Conservation (phyloP, 805 yeast genomes). For the Zygoascus flipseniorum region DNA sequence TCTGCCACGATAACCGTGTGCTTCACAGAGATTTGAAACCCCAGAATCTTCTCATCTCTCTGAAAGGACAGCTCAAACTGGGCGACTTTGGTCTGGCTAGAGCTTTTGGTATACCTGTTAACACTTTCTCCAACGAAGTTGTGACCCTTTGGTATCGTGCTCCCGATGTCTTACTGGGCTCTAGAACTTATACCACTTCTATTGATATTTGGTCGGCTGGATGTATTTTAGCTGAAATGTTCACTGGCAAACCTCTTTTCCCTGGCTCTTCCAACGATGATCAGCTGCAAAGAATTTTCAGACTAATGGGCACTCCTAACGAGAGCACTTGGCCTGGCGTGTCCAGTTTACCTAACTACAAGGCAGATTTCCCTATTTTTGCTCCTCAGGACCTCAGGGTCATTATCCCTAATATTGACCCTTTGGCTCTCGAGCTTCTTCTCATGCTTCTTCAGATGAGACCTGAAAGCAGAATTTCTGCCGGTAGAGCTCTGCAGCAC, state of each 20-base stretch:
- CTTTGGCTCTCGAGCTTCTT: slow-evolving; percentile 59
- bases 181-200: slow-evolving; percentile 91
- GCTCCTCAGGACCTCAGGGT: slow-evolving; percentile 78
- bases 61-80: slow-evolving; percentile 83
- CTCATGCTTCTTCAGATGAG: slow-evolving; percentile 45
- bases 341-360: slow-evolving; percentile 78
- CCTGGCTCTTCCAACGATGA: slow-evolving; percentile 97
- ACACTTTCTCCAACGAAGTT: slow-evolving; percentile 94
- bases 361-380: slow-evolving; percentile 74
- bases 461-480: slow-evolving; percentile 46
- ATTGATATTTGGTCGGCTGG: slow-evolving; percentile 99
- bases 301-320: slow-evolving; percentile 93
- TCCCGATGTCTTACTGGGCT: slow-evolving; percentile 92
- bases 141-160: slow-evolving; percentile 98
- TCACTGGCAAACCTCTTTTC: slow-evolving; percentile 93
- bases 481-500: slow-evolving; percentile 47
- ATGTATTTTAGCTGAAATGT: slow-evolving; percentile 96
- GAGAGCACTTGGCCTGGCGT: slow-evolving; percentile 98
- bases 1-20: slow-evolving; percentile 79
- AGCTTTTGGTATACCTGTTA: slow-evolving; percentile 96
- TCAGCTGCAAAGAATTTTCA: slow-evolving; percentile 83
- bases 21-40: slow-evolving; percentile 84
- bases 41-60: slow-evolving; percentile 81
- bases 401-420: slow-evolving; percentile 61
- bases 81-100: slow-evolving; percentile 97